Evolutionary conservation across 73 alveolate genomes (phyloP).

Genomic region (Paramecium primaurelia): DNA sequence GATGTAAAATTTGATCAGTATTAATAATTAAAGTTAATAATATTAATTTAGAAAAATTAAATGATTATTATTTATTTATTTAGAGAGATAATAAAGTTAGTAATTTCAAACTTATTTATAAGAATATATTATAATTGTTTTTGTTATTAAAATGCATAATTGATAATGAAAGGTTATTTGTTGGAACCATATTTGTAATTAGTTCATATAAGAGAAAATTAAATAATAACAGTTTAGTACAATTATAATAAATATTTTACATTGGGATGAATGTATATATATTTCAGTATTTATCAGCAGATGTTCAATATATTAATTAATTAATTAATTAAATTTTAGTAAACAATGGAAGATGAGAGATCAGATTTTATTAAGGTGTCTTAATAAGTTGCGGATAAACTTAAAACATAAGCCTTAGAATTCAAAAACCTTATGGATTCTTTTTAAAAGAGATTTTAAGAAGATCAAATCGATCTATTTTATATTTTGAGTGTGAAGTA

Average conservation of each 20-base stretch:
- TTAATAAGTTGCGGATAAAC: not conserved
- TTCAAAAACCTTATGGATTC: not conserved
- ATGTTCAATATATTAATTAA: not conserved
- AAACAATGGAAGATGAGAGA: not conserved
- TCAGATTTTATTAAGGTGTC: not conserved
- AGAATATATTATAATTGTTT: too few relatives aligned
- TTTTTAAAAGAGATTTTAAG: not conserved
- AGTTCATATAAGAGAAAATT: not conserved
- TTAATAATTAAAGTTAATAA: not conserved
- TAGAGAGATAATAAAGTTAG: not conserved
- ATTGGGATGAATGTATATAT: not conserved
- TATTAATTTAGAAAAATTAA: not conserved
- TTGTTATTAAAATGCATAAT: not conserved
- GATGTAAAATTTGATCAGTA: not conserved
- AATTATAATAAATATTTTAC: not conserved
- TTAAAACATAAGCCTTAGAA: not conserved
- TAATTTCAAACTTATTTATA: not conserved
- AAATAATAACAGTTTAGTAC: not conserved
- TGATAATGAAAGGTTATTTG: not conserved
- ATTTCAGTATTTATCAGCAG: not conserved
- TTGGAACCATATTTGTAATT: not conserved
- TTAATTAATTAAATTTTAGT: not conserved
- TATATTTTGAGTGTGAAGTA: constrained; percentile 1
- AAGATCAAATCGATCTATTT: not conserved
- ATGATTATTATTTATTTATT: not conserved